Evolutionary conservation across 2,329 filamentous ascomycete genomes (phyloP).

Genomic region (Penicillium palitans): DNA sequence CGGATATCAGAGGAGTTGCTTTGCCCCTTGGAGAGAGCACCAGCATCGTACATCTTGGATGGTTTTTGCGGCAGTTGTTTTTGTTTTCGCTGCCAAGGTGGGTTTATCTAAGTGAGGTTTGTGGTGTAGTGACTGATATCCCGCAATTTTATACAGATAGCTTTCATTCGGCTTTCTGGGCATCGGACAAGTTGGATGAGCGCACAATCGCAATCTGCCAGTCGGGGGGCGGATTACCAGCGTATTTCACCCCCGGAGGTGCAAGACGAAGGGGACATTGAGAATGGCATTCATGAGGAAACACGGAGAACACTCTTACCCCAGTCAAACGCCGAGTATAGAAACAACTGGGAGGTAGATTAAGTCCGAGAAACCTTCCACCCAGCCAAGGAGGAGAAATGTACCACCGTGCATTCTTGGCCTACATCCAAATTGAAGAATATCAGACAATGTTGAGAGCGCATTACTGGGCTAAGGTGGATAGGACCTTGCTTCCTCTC

Average conservation of each 20-base stretch:
- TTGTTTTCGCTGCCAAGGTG: conserved; percentile 28
- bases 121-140: conserved; percentile 2
- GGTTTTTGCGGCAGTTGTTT: conserved; percentile 29
- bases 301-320: conserved; percentile 7
- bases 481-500: too few species aligned
- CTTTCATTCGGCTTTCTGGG: not conserved
- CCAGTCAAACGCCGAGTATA: conserved; percentile 3
- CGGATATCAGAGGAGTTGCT: conserved; percentile 34
- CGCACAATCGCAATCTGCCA: not conserved
- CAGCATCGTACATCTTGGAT: conserved; percentile 32
- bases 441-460: not conserved
- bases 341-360: conserved; percentile 8
- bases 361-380: conserved; percentile 2
- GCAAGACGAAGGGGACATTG: conserved; percentile 1
- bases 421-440: not conserved
- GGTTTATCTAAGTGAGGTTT: not conserved
- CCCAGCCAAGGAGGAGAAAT: not conserved
- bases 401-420: not conserved
- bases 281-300: not conserved
- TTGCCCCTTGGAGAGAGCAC: conserved; percentile 31
- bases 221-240: conserved; percentile 6
- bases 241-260: conserved; percentile 11
- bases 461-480: too few species aligned
- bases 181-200: conserved; percentile 7
- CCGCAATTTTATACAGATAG: conserved; percentile 1